phyloP scores from a whole-genome alignment of 257 asterid genomes.

The Solanum tacnaense region DNA sequence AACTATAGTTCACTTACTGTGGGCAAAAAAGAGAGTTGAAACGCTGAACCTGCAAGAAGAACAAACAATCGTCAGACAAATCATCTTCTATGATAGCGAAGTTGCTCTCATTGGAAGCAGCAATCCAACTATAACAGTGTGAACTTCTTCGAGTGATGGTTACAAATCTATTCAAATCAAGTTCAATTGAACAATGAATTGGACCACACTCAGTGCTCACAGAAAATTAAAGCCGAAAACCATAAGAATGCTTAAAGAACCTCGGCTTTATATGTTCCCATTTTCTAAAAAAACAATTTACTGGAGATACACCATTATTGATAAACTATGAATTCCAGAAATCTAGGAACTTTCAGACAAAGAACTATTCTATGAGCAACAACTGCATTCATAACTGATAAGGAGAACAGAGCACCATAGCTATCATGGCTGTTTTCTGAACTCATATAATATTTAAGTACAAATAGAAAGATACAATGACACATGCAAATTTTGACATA shows the following conservation, averaged over 20 bases:
- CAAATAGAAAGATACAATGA: neutral
- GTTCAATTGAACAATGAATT: neutral
- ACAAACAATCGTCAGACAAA: neutral
- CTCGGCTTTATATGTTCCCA: neutral
- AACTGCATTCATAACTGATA: neutral
- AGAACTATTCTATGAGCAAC: neutral
- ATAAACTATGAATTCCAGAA: neutral
- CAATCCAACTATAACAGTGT: neutral
- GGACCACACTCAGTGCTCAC: neutral
- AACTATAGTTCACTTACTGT: conserved; percentile 34
- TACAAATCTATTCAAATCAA: neutral
- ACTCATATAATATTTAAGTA: neutral
- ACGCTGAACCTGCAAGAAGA: conserved; percentile 53
- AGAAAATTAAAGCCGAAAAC: neutral
- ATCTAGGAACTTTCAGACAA: neutral
- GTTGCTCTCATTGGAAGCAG: neutral
- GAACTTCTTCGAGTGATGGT: neutral
- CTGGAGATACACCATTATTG: neutral
- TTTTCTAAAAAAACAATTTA: neutral
- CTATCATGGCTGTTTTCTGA: neutral
- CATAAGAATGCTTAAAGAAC: neutral
- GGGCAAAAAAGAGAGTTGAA: conserved; percentile 49
- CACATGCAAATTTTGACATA: neutral
- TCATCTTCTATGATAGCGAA: neutral
- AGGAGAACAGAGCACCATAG: neutral